Base-by-base conservation (phyloP, 306 rosid genomes). In the Rubus idaeus region DNA sequence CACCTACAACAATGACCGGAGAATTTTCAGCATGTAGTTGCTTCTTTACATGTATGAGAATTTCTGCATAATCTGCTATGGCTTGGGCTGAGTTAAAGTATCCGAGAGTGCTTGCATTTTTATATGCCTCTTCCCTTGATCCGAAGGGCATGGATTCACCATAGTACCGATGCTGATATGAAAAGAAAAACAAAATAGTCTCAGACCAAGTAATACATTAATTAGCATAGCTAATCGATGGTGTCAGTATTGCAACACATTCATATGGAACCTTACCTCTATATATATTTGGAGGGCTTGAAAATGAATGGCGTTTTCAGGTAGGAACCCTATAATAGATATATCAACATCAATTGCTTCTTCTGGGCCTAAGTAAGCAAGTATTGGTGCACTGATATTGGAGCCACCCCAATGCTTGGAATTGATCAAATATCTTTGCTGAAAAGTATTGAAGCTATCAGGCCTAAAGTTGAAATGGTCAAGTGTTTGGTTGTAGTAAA, bases 391-490 rank as follows among this genome's bases (percentile, higher is more conserved):
- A 56, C 78, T 84, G 13, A 70, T 47, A n/a, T 86, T 86, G 10
- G 88, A 76, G 11, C 96, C 91, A 73, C 88, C 90, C 97, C 96
- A 93, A 11, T 93, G 72, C 66, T 84, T 89, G 41, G 74, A 85
- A 77, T 89, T 89, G 75, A 90, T 75, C 26, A 93, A 3, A 80
- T 90, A 93, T 77, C 91, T 82, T 78, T 93, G 96, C 6, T 52
- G 81, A 73, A 93, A 93, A 16, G 81, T 87, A 11, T 49, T 53
- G 84, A 83, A 93, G 81, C 94, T 89, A 45, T 93, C 87, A 5
- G 84, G 79, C 64, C 81, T 82, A 53, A 88, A 89, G 67, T 90
- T 93, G 88, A 92, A 92, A 79, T 92, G 97, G 80, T 90, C 97
- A 0, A 92, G 81, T 6, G 83, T 84, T 64, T 91, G 96, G 18